Base-by-base conservation (phyloP, 345 rosid genomes). In the Physaria fendleri region DNA sequence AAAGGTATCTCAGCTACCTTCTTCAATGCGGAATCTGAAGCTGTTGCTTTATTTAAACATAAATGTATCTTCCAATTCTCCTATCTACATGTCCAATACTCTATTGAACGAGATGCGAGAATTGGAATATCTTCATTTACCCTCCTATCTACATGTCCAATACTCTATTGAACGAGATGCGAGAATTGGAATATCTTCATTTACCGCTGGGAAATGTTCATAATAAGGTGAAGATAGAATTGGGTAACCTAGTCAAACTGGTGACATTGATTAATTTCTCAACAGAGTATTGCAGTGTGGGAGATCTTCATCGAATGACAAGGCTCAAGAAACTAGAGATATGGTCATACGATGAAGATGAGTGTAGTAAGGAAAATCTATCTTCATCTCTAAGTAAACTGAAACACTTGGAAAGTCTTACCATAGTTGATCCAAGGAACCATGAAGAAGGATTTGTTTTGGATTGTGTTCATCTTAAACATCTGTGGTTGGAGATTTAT, bases 21-120 rank as follows among this genome's bases (percentile, higher is more conserved):
- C 54, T 12, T 49, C 75, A 48, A 2, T 71, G 1, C 28, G 14
- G 5, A 64, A 71, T 18, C 29, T 71, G 2, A 42, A 24, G 34
- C 5, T 7, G 40, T 8, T 71, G 7, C 11, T 55, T 5, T 56
- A 45, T 15, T 42, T 71, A 13, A 30, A 63, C 17, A 4, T 70
- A 41, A 1, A 15, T 10, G 13, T 56, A 2, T 0, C n/a, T n/a
- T n/a, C n/a, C n/a, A n/a, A 7, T 2, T 5, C 12, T 11, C 6
- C 3, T 12, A 0, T 32, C 3, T 18, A 66, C 11, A 21, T 70
- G 25, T 46, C 64, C 0, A 21, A 68, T 17, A 3, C n/a, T n/a
- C n/a, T 51, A 14, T 32, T 59, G 34, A 59, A 38, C 8, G 48
- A 22, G 40, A 24, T 68, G 66, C 15, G 6, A 30, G 29, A 51